phyloP scores from a whole-genome alignment of 202 grass and related monocot species.

The Dendrocalamus latiflorus region DNA sequence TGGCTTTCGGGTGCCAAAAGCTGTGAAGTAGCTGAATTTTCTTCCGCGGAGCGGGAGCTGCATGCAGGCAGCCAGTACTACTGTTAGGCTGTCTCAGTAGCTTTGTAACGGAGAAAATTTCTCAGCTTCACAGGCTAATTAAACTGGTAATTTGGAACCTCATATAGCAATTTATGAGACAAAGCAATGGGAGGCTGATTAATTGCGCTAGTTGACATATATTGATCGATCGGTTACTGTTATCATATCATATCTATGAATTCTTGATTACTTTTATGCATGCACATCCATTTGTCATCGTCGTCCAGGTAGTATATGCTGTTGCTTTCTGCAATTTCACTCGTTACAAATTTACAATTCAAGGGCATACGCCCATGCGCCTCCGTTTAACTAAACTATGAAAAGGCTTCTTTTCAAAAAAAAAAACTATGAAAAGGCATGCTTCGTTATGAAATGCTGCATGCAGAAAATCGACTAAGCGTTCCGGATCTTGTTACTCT shows the following conservation, averaged over 20 bases:
- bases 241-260: neutral
- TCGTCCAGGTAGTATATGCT: neutral
- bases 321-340: neutral
- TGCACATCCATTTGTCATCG: neutral
- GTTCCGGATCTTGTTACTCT: neutral
- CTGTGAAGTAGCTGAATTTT: conserved; percentile 97
- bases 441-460: neutral
- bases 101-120: conserved; percentile 75
- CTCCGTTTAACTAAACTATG: neutral
- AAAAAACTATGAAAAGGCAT: neutral
- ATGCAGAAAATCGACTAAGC: neutral
- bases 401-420: neutral
- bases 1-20: conserved; percentile 16
- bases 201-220: neutral
- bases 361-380: too few species aligned
- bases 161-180: conserved; percentile 25
- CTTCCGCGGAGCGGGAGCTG: conserved; percentile 32
- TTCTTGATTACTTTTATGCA: neutral
- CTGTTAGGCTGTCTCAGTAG: neutral
- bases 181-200: neutral
- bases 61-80: neutral
- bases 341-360: neutral
- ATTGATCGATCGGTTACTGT: neutral
- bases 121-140: conserved; percentile 66
- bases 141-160: conserved; percentile 1